phyloP scores from a whole-genome alignment of 106 monocot genomes.

The Narthecium ossifragum region DNA sequence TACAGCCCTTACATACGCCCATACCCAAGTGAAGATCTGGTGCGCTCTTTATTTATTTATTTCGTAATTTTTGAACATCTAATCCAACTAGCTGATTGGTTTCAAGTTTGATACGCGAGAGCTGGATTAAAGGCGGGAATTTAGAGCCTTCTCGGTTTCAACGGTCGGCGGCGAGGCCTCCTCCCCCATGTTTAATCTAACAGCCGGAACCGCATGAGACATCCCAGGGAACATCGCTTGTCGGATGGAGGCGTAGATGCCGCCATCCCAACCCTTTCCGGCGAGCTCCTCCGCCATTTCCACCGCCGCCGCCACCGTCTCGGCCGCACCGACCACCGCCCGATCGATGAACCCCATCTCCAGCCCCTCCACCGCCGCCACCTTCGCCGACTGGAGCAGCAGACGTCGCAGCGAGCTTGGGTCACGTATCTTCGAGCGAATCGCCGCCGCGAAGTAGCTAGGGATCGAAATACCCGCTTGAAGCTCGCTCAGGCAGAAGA shows the following conservation, averaged over 20 bases:
- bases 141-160: too few species aligned
- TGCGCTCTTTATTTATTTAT: too few species aligned
- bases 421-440: conserved; percentile 45
- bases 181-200: too few species aligned
- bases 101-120: too few species aligned
- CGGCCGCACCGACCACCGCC: conserved; percentile 16
- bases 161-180: too few species aligned
- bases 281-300: conserved; percentile 46
- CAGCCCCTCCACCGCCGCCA: conserved; percentile 43
- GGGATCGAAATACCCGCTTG: conserved; percentile 46
- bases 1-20: too few species aligned
- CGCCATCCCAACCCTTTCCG: conserved; percentile 41
- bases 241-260: conserved; percentile 37
- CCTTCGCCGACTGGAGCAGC: conserved; percentile 31
- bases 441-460: conserved; percentile 32
- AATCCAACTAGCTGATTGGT: too few species aligned
- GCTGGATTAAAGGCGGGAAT: too few species aligned
- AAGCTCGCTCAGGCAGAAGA: conserved; percentile 89
- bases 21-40: too few species aligned
- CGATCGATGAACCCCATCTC: conserved; percentile 46
- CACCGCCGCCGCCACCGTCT: conserved; percentile 38
- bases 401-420: conserved; percentile 33
- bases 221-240: conserved; percentile 26
- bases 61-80: too few species aligned
- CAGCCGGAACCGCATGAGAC: too few species aligned